Conservation (phyloP, 768 basidiomycete genomes). For the Boletus rex-veris region DNA sequence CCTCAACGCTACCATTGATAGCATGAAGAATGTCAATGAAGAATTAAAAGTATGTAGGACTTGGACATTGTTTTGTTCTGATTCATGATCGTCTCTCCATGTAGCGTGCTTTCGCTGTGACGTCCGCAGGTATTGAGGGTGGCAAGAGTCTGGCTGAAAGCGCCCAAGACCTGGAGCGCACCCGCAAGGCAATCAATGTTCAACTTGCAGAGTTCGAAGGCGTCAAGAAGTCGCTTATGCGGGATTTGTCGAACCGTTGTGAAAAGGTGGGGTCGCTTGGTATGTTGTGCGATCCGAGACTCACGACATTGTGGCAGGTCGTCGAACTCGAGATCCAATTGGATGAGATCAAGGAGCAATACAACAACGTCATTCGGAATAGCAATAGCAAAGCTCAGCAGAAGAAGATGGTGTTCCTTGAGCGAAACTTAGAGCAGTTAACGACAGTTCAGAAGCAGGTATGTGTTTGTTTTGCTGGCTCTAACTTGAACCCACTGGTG, state of each 20-base stretch:
- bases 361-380: constrained; percentile 96
- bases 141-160: constrained; percentile 97
- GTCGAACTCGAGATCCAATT: constrained; percentile 98
- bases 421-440: constrained; percentile 93
- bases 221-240: constrained; percentile 98
- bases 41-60: constrained; percentile 79
- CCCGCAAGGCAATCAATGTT: constrained; percentile 95
- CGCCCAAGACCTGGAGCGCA: constrained; percentile 94
- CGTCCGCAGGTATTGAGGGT: constrained; percentile 95
- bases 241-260: constrained; percentile 97
- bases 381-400: constrained; percentile 98
- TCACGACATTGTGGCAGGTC: constrained; percentile 52
- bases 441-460: constrained; percentile 98
- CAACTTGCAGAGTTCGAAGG: constrained; percentile 98
- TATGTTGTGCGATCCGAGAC: constrained; percentile 10
- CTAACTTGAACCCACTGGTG: constrained; percentile 12
- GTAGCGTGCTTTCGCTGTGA: constrained; percentile 94
- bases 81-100: background rate
- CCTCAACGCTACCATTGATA: constrained; percentile 83
- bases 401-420: constrained; percentile 99
- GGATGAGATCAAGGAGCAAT: constrained; percentile 98
- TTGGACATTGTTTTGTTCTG: constrained; percentile 4
- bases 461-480: constrained; percentile 15
- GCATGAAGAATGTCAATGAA: constrained; percentile 93
- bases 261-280: constrained; percentile 70